Conservation (phyloP, 1,284 basidiomycete genomes). For the Ceratobasidium sp. region DNA sequence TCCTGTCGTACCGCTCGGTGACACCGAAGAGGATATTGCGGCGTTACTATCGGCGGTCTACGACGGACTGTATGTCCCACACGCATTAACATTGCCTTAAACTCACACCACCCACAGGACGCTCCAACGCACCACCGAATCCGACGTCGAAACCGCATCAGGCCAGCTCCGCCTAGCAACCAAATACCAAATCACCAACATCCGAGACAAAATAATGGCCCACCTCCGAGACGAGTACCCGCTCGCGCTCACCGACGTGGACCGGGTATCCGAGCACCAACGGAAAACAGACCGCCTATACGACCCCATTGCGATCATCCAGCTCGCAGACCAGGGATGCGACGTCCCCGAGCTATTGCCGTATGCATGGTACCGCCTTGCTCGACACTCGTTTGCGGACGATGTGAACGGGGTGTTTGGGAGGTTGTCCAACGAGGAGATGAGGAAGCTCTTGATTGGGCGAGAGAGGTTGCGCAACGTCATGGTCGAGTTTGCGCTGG, state of each 20-base stretch:
- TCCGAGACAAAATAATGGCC: constrained; percentile 22
- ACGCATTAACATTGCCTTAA: no score
- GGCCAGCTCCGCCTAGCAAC: constrained; percentile 28
- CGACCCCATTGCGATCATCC: constrained; percentile 24
- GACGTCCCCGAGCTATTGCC: constrained; percentile 26
- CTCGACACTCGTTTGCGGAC: constrained; percentile 19
- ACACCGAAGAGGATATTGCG: constrained; percentile 28
- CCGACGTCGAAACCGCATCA: constrained; percentile 22
- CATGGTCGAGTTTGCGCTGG: constrained; percentile 19
- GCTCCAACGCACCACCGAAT: constrained; percentile 3
- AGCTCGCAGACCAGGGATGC: constrained; percentile 29
- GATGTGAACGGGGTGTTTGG: constrained; percentile 6
- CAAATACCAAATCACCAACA: constrained; percentile 34
- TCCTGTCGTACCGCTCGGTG: constrained; percentile 22
- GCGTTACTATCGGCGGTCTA: constrained; percentile 28
- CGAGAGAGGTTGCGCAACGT: neutral
- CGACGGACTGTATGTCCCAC: constrained; percentile 15
- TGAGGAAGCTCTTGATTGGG: constrained; percentile 9
- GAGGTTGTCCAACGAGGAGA: constrained; percentile 25
- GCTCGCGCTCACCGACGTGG: constrained; percentile 14
- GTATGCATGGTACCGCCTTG: constrained; percentile 28
- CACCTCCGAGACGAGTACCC: constrained; percentile 26
- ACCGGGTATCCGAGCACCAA: constrained; percentile 7
- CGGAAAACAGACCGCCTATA: constrained; percentile 7
- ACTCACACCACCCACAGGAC: neutral